These are phyloP conservation scores for Xylaria flabelliformis DNA, from an alignment of 495 filamentous ascomycete genomes.

Conservation along the genomic window DNA sequence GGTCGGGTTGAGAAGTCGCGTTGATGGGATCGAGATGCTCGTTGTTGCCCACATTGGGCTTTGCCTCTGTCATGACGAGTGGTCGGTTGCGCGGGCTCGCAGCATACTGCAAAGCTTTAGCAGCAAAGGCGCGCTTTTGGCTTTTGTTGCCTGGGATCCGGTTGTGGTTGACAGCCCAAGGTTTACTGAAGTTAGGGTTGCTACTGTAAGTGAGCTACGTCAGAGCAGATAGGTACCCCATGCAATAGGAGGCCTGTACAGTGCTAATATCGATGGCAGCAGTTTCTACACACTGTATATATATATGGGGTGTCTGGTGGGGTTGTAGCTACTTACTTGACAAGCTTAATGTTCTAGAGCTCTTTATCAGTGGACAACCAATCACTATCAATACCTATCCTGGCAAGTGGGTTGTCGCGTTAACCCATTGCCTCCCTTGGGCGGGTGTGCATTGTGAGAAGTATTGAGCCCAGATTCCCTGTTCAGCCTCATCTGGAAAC, in stretches of 20 bases:
- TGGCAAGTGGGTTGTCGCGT: not conserved
- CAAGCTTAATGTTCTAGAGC: no score
- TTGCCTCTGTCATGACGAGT: conserved; percentile 52
- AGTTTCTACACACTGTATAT: no score
- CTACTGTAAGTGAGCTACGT: conserved; percentile 13
- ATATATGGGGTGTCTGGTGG: no score
- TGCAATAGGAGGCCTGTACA: not conserved
- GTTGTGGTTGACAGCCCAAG: not conserved
- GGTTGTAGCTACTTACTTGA: not conserved
- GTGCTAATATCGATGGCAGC: not conserved
- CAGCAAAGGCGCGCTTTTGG: conserved; percentile 15
- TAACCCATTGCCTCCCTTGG: not conserved
- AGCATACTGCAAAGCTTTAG: conserved; percentile 24
- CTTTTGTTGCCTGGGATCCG: conserved; percentile 10
- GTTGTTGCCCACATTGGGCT: conserved; percentile 48
- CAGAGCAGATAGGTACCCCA: conserved; percentile 11
- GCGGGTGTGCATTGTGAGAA: not conserved
- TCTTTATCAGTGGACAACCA: not conserved
- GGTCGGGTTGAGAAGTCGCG: conserved; percentile 22
- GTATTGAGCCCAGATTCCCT: not conserved
- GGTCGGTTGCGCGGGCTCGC: conserved; percentile 14
- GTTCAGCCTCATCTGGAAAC: not conserved
- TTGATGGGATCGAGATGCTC: conserved; percentile 15
- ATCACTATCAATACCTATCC: not conserved
- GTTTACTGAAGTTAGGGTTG: not conserved